Conservation (phyloP, 2,329 filamentous ascomycete species). For the Fusarium nelsonii region DNA sequence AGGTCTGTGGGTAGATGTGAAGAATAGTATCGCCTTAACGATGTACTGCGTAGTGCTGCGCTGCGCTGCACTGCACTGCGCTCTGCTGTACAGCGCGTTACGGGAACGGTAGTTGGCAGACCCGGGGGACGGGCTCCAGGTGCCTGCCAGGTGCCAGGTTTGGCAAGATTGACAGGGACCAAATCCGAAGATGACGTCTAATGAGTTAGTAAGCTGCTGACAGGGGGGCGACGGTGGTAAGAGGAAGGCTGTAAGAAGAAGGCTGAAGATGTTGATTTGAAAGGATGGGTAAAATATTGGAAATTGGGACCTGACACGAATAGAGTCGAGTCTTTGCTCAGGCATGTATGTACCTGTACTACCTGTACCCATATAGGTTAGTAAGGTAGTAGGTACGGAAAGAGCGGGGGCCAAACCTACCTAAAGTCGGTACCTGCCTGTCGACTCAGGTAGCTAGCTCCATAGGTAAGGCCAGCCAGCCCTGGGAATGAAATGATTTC, state of each 20-base stretch:
- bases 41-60: constrained; percentile 3
- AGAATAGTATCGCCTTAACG: neutral
- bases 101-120: constrained; percentile 26
- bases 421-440: neutral
- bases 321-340: neutral
- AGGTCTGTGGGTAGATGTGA: neutral
- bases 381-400: constrained; percentile 10
- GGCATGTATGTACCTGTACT: neutral
- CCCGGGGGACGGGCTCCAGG: constrained; percentile 26
- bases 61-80: neutral
- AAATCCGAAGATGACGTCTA: constrained; percentile 36
- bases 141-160: constrained; percentile 29
- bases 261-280: constrained; percentile 34
- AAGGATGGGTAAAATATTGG: constrained; percentile 39
- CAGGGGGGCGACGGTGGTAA: constrained; percentile 12
- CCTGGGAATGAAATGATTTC: constrained; percentile 1
- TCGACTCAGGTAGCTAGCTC: neutral
- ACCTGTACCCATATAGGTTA: constrained; percentile 1
- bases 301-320: constrained; percentile 18
- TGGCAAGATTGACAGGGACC: constrained; percentile 38
- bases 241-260: constrained; percentile 25
- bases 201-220: constrained; percentile 46
- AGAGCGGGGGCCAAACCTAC: constrained; percentile 14
- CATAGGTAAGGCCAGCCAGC: neutral
- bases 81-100: constrained; percentile 3